Evolutionary conservation across 1,284 basidiomycete genomes (phyloP).

Genomic region (Cutaneotrichosporon mucoides): DNA sequence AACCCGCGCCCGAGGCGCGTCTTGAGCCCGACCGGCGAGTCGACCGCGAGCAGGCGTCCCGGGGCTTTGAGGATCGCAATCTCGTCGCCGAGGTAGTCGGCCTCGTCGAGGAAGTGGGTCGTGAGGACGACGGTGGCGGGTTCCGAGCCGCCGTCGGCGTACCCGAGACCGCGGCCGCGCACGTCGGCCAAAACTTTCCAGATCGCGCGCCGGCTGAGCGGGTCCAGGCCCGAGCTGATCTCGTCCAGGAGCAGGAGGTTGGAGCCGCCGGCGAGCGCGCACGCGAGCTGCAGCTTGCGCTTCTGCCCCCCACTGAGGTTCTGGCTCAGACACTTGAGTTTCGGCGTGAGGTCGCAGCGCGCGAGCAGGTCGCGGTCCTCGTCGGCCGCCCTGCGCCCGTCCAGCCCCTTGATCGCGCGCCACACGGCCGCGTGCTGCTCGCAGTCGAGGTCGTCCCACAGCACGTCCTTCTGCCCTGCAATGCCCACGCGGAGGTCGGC

Average conservation of each 20-base stretch:
- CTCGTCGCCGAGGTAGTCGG: conserved; percentile 68
- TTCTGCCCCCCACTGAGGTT: conserved; percentile 75
- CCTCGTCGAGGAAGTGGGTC: conserved; percentile 72
- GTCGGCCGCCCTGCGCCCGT: conserved; percentile 34
- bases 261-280: conserved; percentile 63
- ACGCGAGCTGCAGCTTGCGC: conserved; percentile 71
- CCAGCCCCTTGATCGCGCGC: conserved; percentile 63
- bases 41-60: conserved; percentile 67
- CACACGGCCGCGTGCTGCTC: conserved; percentile 68
- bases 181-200: conserved; percentile 69
- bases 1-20: conserved; percentile 68
- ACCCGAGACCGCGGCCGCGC: conserved; percentile 46
- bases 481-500: conserved; percentile 56
- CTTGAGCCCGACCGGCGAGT: conserved; percentile 68
- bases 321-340: conserved; percentile 62
- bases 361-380: conserved; percentile 59
- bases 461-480: conserved; percentile 76
- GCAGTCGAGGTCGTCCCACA: conserved; percentile 71
- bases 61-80: conserved; percentile 71
- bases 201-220: conserved; percentile 67
- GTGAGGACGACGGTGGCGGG: conserved; percentile 65
- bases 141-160: neutral
- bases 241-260: conserved; percentile 66
- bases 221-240: conserved; percentile 75
- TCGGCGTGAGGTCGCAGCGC: conserved; percentile 67